phyloP scores from a whole-genome alignment of 805 yeast species.

The Pichia paraexigua region DNA sequence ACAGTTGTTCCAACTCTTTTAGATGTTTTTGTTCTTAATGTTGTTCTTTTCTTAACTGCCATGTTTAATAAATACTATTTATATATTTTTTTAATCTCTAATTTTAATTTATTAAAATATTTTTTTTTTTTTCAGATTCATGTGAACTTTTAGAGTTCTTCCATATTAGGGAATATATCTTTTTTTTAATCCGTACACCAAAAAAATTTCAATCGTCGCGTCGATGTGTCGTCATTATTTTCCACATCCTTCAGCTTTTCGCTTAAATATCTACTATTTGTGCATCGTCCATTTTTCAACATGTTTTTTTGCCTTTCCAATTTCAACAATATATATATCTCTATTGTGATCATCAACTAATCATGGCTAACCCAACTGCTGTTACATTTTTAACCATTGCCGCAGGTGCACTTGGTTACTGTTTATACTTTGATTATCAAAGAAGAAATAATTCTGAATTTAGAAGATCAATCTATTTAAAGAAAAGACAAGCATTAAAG shows the following conservation, averaged over 20 bases:
- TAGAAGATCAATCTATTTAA: slow-evolving; percentile 65
- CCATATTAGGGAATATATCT: background rate
- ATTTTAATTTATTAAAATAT: background rate
- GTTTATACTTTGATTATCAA: slow-evolving; percentile 83
- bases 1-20: slow-evolving; percentile 14
- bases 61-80: background rate
- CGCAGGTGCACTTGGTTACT: slow-evolving; percentile 61
- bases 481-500: slow-evolving; percentile 54
- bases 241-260: background rate
- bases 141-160: background rate
- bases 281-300: background rate
- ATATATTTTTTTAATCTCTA: too few relatives aligned
- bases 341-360: background rate
- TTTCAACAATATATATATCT: background rate
- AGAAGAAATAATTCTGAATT: slow-evolving; percentile 79
- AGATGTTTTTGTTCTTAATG: slow-evolving; percentile 35
- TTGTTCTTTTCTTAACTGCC: slow-evolving; percentile 42
- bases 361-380: slow-evolving; percentile 12
- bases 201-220: background rate
- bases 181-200: slow-evolving; percentile 1
- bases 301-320: background rate
- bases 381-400: slow-evolving; percentile 24
- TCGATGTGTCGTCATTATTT: background rate
- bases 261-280: background rate
- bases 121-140: background rate